phyloP scores from a whole-genome alignment of 768 basidiomycete genomes.

The Cystobasidium onofrii region DNA sequence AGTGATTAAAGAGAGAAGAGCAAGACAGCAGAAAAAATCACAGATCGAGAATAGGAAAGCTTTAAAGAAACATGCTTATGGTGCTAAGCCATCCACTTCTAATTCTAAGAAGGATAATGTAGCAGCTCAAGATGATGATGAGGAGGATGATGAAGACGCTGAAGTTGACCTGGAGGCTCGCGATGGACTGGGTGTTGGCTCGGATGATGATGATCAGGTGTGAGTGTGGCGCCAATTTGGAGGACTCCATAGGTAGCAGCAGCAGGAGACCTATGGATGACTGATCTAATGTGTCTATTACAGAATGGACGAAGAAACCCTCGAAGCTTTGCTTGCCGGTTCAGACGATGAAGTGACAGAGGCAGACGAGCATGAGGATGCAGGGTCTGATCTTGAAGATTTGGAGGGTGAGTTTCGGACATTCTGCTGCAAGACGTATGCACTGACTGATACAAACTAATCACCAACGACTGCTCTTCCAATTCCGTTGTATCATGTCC shows the following conservation, averaged over 20 bases:
- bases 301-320: conserved; percentile 31
- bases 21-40: conserved; percentile 27
- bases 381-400: conserved; percentile 62
- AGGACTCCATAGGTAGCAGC: too few relatives aligned
- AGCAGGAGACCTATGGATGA: neutral
- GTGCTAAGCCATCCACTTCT: neutral
- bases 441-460: too few relatives aligned
- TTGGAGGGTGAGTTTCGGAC: too few relatives aligned
- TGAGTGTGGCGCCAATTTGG: neutral
- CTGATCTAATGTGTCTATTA: neutral
- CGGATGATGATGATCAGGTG: neutral
- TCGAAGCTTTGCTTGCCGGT: conserved; percentile 11
- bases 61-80: conserved; percentile 2
- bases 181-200: conserved; percentile 4
- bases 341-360: conserved; percentile 42
- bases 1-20: conserved; percentile 29
- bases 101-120: conserved; percentile 17
- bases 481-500: too few relatives aligned
- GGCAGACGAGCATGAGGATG: conserved; percentile 43
- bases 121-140: conserved; percentile 42
- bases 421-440: too few relatives aligned
- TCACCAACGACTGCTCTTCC: too few relatives aligned
- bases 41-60: conserved; percentile 31
- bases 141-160: conserved; percentile 48
- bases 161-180: conserved; percentile 49